Base-by-base conservation (phyloP, 768 basidiomycete species). In the Phylloporus rhodoxanthus region DNA sequence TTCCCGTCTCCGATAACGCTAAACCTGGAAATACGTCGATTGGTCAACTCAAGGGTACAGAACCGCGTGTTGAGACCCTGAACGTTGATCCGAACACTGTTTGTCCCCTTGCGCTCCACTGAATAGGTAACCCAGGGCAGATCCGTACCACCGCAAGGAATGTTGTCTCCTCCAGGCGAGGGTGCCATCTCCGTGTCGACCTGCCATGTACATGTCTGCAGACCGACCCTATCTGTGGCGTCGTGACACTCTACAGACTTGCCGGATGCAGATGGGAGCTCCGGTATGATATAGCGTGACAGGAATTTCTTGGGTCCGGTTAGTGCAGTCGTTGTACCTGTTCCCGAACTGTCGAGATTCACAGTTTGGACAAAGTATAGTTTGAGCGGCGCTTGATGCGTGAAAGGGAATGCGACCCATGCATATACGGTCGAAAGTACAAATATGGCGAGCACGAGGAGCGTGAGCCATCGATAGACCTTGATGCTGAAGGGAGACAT, bases 351-450 rank as follows among this genome's bases (percentile, higher is more conserved):
- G 26, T 59, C 56, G 33, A 87, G 65, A 42, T 75, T 69, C 6
- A 87, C 69, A 2, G 61, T 70, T 60, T 90, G 88, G 43, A 74
- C 73, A 73, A 89, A 91, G 65, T 74, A 87, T 1, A 88, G 66
- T 54, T 87, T 88, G 58, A 89, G 67, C 0, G 86, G 87, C 5
- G 76, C 64, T 19, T 75, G 63, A 34, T 71, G 66, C 14, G 77
- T 76, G 70, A 91, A 90, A 0, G 87, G 87, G 67, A 81, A 81
- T 7, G 64, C 69, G 6, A 74, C 48, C 62, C 74, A 71, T 45
- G 68, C 62, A 57, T 74, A 81, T 11, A 68, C 45, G 0, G 75
- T 76, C 13, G 74, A 69, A 8, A 73, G 33, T 10, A 76, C 42
- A 54, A 82, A 75, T 6, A 78, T 36, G 8, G 71, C 30, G 20